phyloP scores from a whole-genome alignment of 176 grass and related monocot genomes.

The Triticum turgidum region DNA sequence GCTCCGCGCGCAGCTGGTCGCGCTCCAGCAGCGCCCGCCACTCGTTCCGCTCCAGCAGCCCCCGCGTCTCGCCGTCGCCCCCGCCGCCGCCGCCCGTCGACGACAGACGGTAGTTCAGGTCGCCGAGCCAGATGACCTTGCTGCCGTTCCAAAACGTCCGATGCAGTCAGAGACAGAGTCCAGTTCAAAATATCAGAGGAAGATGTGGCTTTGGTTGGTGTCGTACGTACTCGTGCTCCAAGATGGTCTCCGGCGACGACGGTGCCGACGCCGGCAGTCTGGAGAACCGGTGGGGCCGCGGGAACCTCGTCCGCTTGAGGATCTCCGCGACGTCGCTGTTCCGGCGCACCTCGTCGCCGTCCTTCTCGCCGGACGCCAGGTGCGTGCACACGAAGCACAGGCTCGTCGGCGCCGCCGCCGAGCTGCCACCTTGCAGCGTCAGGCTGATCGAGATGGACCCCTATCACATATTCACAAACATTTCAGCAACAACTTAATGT shows the following conservation, averaged over 20 bases:
- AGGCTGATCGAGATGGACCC: constrained; percentile 92
- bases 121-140: constrained; percentile 85
- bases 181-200: background rate
- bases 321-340: constrained; percentile 82
- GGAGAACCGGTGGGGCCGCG: constrained; percentile 4
- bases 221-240: constrained; percentile 75
- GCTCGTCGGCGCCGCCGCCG: background rate
- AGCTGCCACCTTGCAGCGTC: constrained; percentile 40
- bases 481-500: background rate
- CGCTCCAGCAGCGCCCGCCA: constrained; percentile 66
- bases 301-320: constrained; percentile 69
- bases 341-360: constrained; percentile 75
- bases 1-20: constrained; percentile 73
- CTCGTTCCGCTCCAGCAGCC: constrained; percentile 52
- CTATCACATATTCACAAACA: background rate
- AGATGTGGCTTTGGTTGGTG: background rate
- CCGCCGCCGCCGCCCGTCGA: background rate
- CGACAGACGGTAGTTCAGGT: constrained; percentile 78
- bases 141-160: background rate
- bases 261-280: background rate
- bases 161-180: background rate
- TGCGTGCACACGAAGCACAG: constrained; percentile 96
- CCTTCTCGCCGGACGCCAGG: constrained; percentile 85
- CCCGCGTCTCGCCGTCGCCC: constrained; percentile 6
- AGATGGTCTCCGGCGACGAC: constrained; percentile 63